Evolutionary conservation across 495 filamentous ascomycete species (phyloP).

Genomic region (Neurospora sp.): DNA sequence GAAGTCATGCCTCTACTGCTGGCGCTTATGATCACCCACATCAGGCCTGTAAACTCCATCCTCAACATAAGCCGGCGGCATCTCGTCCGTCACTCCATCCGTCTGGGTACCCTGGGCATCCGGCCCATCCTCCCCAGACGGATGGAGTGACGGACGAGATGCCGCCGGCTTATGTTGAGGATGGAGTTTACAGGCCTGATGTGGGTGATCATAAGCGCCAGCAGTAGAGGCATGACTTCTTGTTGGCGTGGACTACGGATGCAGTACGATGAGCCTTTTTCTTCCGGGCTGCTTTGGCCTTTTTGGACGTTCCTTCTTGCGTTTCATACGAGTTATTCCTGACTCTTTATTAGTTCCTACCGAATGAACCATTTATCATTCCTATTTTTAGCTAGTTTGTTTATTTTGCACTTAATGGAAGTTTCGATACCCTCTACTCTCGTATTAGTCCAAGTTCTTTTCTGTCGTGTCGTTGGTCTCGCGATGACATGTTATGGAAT

Average conservation of each 20-base stretch:
- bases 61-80: no score
- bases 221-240: not conserved
- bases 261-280: not conserved
- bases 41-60: no score
- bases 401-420: not conserved
- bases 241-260: not conserved
- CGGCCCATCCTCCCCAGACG: not conserved
- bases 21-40: no score
- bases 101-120: conserved; percentile 8
- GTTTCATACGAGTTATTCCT: not conserved
- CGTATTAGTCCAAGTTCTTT: not conserved
- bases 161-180: conserved; percentile 19
- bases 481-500: no score
- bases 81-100: no score
- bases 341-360: not conserved
- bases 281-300: not conserved
- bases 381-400: not conserved
- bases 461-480: no score
- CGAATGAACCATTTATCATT: not conserved
- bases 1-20: no score
- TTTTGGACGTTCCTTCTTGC: not conserved
- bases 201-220: conserved; percentile 13
- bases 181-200: conserved; percentile 1
- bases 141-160: conserved; percentile 3
- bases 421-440: not conserved